phyloP scores from a whole-genome alignment of 176 grass and related monocot species.

The Chloris gayana region DNA sequence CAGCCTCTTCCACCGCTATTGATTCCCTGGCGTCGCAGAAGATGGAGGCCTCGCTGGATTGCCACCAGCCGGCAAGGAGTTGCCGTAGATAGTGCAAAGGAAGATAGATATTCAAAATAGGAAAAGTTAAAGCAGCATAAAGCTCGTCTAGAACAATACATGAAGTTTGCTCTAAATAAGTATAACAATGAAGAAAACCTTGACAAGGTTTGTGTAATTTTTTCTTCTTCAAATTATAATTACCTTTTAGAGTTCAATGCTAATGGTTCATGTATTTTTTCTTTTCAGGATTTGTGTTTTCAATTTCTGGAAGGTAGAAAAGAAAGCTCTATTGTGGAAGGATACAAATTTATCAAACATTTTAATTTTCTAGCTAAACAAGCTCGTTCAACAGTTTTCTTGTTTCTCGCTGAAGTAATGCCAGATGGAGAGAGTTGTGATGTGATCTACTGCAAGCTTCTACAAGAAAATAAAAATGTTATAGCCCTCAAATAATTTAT shows the following conservation, averaged over 20 bases:
- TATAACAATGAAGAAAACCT: not conserved
- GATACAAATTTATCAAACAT: not conserved
- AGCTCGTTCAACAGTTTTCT: too few relatives aligned
- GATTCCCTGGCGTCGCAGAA: too few relatives aligned
- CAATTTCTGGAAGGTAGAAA: not conserved
- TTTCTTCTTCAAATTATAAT: too few relatives aligned
- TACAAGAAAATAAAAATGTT: not conserved
- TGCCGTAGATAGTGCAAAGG: too few relatives aligned
- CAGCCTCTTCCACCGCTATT: too few relatives aligned
- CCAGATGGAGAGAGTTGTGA: not conserved
- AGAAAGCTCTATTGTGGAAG: not conserved
- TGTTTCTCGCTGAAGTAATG: conserved; percentile 17
- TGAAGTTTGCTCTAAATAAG: not conserved
- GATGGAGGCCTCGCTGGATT: too few relatives aligned
- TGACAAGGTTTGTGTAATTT: not conserved
- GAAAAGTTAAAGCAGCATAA: not conserved
- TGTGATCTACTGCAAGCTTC: not conserved
- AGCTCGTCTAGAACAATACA: not conserved
- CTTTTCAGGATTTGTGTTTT: not conserved
- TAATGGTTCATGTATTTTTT: too few relatives aligned
- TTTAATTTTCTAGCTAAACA: not conserved
- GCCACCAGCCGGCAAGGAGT: too few relatives aligned
- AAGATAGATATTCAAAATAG: too few relatives aligned
- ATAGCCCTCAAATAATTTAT: too few relatives aligned
- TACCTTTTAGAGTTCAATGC: too few relatives aligned